Conservation (phyloP, 1,284 basidiomycete species). For the Porogramme epimiltina region DNA sequence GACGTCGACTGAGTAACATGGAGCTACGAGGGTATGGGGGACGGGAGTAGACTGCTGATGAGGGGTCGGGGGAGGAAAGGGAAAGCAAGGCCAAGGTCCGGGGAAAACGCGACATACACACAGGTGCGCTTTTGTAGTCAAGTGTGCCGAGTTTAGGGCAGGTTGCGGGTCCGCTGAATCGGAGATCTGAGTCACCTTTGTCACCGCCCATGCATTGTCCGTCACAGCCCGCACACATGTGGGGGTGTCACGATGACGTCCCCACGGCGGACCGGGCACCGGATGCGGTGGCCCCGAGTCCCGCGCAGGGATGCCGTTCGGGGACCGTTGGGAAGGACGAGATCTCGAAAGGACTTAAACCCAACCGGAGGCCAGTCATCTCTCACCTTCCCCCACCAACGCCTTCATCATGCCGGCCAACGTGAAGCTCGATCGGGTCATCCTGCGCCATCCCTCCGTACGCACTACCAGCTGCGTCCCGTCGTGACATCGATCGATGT, state of each 20-base stretch:
- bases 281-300: no score
- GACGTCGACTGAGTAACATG: neutral
- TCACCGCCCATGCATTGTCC: neutral
- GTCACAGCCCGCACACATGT: neutral
- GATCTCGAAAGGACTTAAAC: no score
- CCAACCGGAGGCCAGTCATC: no score
- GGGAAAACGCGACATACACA: neutral
- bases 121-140: slow-evolving; percentile 2
- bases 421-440: slow-evolving; percentile 38
- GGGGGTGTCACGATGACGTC: no score
- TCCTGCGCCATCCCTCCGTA: slow-evolving; percentile 52
- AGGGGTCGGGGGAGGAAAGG: neutral
- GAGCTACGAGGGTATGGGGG: neutral
- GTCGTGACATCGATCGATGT: no score
- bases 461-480: slow-evolving; percentile 8
- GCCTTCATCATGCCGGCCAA: slow-evolving; percentile 50
- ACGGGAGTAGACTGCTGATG: slow-evolving; percentile 4
- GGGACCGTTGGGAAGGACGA: no score
- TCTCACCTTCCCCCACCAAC: no score
- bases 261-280: no score
- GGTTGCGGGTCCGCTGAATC: slow-evolving; percentile 6
- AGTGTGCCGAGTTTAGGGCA: slow-evolving; percentile 19
- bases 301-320: no score
- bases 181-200: neutral
- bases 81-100: neutral